Conservation (phyloP, 768 basidiomycete species). For the Russula compacta region DNA sequence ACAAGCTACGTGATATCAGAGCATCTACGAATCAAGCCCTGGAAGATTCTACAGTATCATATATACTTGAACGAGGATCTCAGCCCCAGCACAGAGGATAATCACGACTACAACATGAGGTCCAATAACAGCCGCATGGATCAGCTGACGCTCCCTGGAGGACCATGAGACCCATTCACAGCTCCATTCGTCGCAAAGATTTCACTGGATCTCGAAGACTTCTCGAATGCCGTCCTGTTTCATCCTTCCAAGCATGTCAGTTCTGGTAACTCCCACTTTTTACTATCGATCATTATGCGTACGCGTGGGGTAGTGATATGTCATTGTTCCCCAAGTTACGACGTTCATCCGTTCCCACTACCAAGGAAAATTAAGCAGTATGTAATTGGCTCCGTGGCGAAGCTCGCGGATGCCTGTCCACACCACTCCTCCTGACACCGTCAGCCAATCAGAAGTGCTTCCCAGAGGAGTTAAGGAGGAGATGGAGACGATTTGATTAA, state of each 20-base stretch:
- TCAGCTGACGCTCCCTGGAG: neutral
- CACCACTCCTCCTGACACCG: neutral
- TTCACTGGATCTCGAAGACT: neutral
- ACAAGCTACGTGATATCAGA: neutral
- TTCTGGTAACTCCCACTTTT: neutral
- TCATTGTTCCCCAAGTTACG: neutral
- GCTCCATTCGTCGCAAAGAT: neutral
- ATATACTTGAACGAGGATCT: neutral
- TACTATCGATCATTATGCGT: neutral
- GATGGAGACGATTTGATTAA: too few species aligned
- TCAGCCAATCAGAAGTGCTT: neutral
- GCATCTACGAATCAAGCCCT: neutral
- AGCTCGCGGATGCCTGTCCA: too few species aligned
- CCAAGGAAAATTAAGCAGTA: neutral
- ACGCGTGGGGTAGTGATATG: neutral
- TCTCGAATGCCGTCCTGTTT: slow-evolving; percentile 1
- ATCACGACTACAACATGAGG: slow-evolving; percentile 2
- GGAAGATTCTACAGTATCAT: neutral
- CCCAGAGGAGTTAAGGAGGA: neutral
- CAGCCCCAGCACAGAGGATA: neutral
- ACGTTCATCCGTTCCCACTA: neutral
- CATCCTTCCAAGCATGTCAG: neutral
- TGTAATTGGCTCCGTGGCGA: neutral
- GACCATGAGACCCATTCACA: neutral
- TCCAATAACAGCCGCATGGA: neutral